A percentile compares a stretch with the other conserved stretches of the same genome.
These are phyloP conservation scores for Kalmanozyma brasiliensis DNA, from an alignment of 1,284 basidiomycete genomes.

Conservation along the genomic window DNA sequence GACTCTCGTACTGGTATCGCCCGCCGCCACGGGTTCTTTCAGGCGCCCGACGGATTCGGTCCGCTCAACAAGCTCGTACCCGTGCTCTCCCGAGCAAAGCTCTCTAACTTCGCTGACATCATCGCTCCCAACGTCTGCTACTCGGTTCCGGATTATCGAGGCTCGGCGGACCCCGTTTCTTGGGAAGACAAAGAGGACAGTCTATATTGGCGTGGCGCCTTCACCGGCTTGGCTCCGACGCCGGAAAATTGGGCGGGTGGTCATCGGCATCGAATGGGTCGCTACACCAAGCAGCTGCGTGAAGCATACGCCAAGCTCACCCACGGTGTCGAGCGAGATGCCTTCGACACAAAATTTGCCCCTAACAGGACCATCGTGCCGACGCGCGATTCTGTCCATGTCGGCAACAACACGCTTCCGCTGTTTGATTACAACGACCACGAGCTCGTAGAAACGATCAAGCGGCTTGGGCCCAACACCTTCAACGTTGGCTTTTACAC, in stretches of 20 bases:
- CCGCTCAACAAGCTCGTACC: constrained; percentile 33
- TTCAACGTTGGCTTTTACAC: constrained; percentile 16
- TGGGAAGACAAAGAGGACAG: constrained; percentile 27
- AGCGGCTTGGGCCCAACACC: constrained; percentile 19
- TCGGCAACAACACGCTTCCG: constrained; percentile 33
- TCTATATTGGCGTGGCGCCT: constrained; percentile 36
- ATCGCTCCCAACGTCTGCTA: constrained; percentile 41
- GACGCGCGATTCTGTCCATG: constrained; percentile 27
- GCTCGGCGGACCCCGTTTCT: constrained; percentile 9
- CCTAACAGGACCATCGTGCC: constrained; percentile 8
- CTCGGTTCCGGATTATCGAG: constrained; percentile 11
- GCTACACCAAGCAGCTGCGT: constrained; percentile 39
- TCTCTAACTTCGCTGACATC: constrained; percentile 41
- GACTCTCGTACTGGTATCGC: constrained; percentile 13
- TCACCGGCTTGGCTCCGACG: constrained; percentile 20
- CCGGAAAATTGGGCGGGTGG: constrained; percentile 24
- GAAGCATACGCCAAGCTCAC: constrained; percentile 33
- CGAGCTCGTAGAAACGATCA: constrained; percentile 5
- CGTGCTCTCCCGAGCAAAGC: constrained; percentile 31
- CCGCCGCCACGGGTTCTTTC: constrained; percentile 30
- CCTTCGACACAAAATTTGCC: constrained; percentile 14
- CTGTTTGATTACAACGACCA: constrained; percentile 31
- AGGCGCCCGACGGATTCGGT: constrained; percentile 17
- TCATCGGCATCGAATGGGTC: constrained; percentile 37
- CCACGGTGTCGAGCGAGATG: constrained; percentile 21